Conservation (phyloP, 2,329 filamentous ascomycete species). For the Ascochyta clinopodiicola region DNA sequence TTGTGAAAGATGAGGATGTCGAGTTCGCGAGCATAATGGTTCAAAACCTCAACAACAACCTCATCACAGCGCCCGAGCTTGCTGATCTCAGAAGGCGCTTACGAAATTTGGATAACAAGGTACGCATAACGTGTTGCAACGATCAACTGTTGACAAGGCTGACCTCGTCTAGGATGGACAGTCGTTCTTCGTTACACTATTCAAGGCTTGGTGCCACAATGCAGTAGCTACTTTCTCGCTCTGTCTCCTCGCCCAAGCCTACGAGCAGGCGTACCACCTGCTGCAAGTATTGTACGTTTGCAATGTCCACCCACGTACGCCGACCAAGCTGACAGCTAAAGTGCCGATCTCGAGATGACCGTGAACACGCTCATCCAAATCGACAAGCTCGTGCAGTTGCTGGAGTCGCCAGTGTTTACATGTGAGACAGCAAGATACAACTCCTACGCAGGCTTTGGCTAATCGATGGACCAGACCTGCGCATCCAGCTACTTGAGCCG, state of each 20-base stretch:
- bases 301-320: neutral
- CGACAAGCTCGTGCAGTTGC: conserved; percentile 94
- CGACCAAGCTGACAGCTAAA: conserved; percentile 51
- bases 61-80: conserved; percentile 95
- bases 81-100: conserved; percentile 88
- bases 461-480: conserved; percentile 69
- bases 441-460: conserved; percentile 20
- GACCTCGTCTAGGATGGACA: conserved; percentile 75
- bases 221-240: conserved; percentile 96
- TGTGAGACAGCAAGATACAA: conserved; percentile 63
- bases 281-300: conserved; percentile 85
- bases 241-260: conserved; percentile 93
- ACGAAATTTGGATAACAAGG: conserved; percentile 83
- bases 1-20: conserved; percentile 96
- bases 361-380: conserved; percentile 99
- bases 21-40: conserved; percentile 99
- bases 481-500: conserved; percentile 91
- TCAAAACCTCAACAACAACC: conserved; percentile 97
- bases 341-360: conserved; percentile 96
- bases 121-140: neutral
- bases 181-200: conserved; percentile 91
- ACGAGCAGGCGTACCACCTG: conserved; percentile 96
- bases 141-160: conserved; percentile 23
- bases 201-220: conserved; percentile 98
- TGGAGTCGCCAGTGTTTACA: conserved; percentile 97